A percentile compares a stretch with the other conserved stretches of the same genome.
phyloP scores from a whole-genome alignment of 345 rosid species.

The Linum trigynum region DNA sequence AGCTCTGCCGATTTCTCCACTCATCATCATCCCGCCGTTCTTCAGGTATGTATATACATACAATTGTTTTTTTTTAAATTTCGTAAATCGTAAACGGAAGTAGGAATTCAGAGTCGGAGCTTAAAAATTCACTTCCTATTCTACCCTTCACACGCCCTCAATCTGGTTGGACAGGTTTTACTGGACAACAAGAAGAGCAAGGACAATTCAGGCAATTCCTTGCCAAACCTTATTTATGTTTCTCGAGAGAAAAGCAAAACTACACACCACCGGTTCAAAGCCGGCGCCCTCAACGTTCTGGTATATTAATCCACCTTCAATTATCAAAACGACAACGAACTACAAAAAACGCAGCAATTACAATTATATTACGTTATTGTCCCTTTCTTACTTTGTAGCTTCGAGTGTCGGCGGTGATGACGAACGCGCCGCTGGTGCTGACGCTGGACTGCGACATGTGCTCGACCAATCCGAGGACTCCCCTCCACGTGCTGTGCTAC shows the following conservation, averaged over 20 bases:
- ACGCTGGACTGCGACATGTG: constrained; percentile 75
- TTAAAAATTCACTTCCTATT: no score
- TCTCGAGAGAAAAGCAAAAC: constrained; percentile 3
- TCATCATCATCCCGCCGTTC: constrained; percentile 51
- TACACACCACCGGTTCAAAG: constrained; percentile 5
- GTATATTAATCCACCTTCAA: neutral
- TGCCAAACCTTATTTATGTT: constrained; percentile 8
- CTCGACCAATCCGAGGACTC: constrained; percentile 59
- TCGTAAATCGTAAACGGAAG: no score
- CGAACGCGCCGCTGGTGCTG: constrained; percentile 57
- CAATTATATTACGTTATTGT: neutral
- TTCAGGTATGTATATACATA: constrained; percentile 32
- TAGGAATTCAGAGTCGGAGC: no score
- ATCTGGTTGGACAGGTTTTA: neutral
- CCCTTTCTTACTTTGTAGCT: constrained; percentile 26
- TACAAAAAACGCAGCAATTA: neutral
- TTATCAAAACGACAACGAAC: no score
- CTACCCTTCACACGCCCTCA: neutral
- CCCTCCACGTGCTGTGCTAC: constrained; percentile 43
- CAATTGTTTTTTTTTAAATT: neutral
- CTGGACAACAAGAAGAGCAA: neutral
- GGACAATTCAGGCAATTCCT: neutral
- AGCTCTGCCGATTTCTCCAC: constrained; percentile 28
- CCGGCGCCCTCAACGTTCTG: constrained; percentile 7
- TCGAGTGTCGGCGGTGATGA: constrained; percentile 60